Evolutionary conservation across 257 asterid genomes (phyloP).

Genomic region (Capsicum baccatum): DNA sequence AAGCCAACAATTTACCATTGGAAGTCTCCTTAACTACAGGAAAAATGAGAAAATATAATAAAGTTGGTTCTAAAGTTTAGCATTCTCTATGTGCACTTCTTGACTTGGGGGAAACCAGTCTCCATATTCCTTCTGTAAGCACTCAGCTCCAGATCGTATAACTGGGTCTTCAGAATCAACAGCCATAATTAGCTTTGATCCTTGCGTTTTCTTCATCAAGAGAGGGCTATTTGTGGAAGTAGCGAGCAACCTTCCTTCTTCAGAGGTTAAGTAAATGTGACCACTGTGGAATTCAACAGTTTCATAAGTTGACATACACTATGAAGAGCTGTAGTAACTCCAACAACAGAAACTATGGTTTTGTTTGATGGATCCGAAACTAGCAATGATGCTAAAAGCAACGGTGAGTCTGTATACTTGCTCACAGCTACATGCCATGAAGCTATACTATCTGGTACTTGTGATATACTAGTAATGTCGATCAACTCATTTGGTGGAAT

Average conservation of each 20-base stretch:
- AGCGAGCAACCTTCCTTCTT: constrained; percentile 92
- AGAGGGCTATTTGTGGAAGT: constrained; percentile 80
- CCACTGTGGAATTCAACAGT: constrained; percentile 91
- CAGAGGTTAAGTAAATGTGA: constrained; percentile 84
- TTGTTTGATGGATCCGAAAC: constrained; percentile 73
- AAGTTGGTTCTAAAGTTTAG: constrained; percentile 61
- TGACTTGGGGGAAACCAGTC: constrained; percentile 59
- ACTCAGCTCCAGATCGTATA: constrained; percentile 79
- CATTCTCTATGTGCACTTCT: constrained; percentile 90
- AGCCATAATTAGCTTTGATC: constrained; percentile 82
- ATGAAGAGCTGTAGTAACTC: constrained; percentile 86
- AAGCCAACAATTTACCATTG: constrained; percentile 62
- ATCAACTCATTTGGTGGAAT: constrained; percentile 83
- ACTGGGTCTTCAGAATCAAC: constrained; percentile 68
- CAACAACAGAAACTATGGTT: constrained; percentile 88
- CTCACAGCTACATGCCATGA: constrained; percentile 96
- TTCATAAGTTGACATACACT: constrained; percentile 91
- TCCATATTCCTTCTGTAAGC: constrained; percentile 60
- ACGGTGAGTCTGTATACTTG: constrained; percentile 76
- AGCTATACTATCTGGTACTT: constrained; percentile 89
- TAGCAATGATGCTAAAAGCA: constrained; percentile 90
- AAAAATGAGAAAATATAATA: constrained; percentile 85
- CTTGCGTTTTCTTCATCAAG: constrained; percentile 59
- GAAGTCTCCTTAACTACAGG: constrained; percentile 88
- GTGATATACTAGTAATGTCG: constrained; percentile 88